Percentiles rank a stretch among this genome's conserved stretches.
Conservation (phyloP, 2,329 filamentous ascomycete genomes). For the Penicillium nordicum region DNA sequence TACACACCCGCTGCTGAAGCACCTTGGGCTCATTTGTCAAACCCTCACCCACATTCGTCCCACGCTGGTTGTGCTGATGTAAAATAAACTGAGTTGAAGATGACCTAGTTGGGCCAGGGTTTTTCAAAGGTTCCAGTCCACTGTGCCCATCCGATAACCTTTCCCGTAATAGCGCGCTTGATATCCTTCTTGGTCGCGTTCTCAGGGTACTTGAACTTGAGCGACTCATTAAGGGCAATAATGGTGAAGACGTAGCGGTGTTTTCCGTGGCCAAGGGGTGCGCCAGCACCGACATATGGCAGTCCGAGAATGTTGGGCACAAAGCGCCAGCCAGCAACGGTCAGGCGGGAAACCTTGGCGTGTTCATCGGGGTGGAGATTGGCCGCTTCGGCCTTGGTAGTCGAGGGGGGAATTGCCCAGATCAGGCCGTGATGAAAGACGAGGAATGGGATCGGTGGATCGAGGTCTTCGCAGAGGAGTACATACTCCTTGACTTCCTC, state of each 20-base stretch:
- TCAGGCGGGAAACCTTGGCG: constrained; percentile 14
- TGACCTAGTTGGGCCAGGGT: constrained; percentile 17
- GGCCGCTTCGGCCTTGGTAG: constrained; percentile 11
- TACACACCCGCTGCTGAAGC: neutral
- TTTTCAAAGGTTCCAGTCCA: constrained; percentile 33
- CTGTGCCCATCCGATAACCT: constrained; percentile 32
- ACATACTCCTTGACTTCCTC: constrained; percentile 25
- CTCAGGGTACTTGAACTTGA: constrained; percentile 21
- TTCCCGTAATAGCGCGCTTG: constrained; percentile 26
- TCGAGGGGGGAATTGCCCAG: constrained; percentile 29
- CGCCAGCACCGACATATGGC: constrained; percentile 27
- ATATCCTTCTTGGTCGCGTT: constrained; percentile 27
- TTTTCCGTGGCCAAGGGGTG: constrained; percentile 30
- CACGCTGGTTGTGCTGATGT: neutral
- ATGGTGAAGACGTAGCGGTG: constrained; percentile 36
- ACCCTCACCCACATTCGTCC: neutral
- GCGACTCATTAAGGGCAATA: constrained; percentile 26
- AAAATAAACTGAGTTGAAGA: too few relatives aligned
- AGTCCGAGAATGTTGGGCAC: constrained; percentile 24
- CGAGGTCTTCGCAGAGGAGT: constrained; percentile 32
- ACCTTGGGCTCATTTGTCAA: neutral
- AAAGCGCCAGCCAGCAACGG: constrained; percentile 28
- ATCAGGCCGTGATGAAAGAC: constrained; percentile 31
- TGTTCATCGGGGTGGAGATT: constrained; percentile 16
- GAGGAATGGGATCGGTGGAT: constrained; percentile 26